Percentiles rank a stretch among this genome's conserved stretches.
Conservation (phyloP, 805 yeast species). For the Candida silvicultrix region DNA sequence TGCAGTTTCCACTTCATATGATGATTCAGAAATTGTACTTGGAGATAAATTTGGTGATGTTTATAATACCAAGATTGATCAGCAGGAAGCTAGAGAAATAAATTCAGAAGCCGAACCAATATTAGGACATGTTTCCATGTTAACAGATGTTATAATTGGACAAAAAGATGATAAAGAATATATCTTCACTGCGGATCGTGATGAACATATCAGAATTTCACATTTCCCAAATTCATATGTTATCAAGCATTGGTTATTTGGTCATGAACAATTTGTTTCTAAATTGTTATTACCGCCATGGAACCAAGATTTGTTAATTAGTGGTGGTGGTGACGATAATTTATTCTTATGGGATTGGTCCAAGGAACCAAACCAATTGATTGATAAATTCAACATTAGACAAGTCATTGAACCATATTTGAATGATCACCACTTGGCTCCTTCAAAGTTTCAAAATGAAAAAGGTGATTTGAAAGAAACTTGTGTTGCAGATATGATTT, state of each 20-base stretch:
- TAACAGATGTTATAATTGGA: slow-evolving; percentile 62
- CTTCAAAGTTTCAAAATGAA: slow-evolving; percentile 57
- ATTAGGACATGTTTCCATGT: slow-evolving; percentile 95
- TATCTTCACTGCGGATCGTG: slow-evolving; percentile 83
- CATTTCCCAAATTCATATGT: slow-evolving; percentile 73
- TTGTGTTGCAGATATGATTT: slow-evolving; percentile 39
- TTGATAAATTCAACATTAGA: slow-evolving; percentile 44
- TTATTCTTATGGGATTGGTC: slow-evolving; percentile 79
- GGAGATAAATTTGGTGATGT: slow-evolving; percentile 98
- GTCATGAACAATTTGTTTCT: slow-evolving; percentile 81
- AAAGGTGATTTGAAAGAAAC: slow-evolving; percentile 40
- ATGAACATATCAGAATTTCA: slow-evolving; percentile 88
- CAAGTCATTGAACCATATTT: slow-evolving; percentile 37
- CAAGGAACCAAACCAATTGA: slow-evolving; percentile 34
- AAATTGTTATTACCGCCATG: slow-evolving; percentile 50
- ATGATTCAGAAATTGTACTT: slow-evolving; percentile 53
- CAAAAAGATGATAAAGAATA: slow-evolving; percentile 37
- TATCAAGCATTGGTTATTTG: slow-evolving; percentile 79
- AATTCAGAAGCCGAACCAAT: slow-evolving; percentile 55
- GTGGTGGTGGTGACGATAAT: slow-evolving; percentile 89
- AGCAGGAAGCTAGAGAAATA: slow-evolving; percentile 27
- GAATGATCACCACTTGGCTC: slow-evolving; percentile 54
- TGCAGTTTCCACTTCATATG: slow-evolving; percentile 63
- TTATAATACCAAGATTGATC: slow-evolving; percentile 47
- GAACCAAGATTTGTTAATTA: slow-evolving; percentile 46